A percentile compares a stretch with the other conserved stretches of the same genome.
Evolutionary conservation across 2,329 filamentous ascomycete species (phyloP).

Genomic region (Sarocladium brachiariae): DNA sequence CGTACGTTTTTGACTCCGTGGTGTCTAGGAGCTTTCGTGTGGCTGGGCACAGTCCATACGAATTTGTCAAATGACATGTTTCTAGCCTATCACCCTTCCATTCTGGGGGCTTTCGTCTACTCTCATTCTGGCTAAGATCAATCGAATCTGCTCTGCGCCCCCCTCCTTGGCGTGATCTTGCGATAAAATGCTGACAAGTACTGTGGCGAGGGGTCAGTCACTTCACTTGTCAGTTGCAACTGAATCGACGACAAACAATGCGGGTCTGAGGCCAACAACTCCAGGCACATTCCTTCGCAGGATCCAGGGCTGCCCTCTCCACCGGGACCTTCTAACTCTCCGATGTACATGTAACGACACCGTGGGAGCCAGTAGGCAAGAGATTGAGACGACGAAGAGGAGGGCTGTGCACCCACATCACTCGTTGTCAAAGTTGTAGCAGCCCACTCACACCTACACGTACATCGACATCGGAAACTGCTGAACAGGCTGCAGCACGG

Average conservation of each 20-base stretch:
- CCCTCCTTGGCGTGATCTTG: not conserved
- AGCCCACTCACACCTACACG: constrained; percentile 4
- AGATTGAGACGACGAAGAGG: not conserved
- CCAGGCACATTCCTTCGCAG: not conserved
- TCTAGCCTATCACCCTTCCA: too few relatives aligned
- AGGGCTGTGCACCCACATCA: not conserved
- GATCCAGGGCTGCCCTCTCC: not conserved
- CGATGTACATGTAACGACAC: not conserved
- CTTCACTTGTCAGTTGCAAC: too few relatives aligned
- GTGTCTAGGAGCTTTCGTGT: not conserved
- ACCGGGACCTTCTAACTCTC: not conserved
- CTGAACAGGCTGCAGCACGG: constrained; percentile 1
- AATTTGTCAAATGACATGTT: too few relatives aligned
- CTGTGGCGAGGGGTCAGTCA: too few relatives aligned
- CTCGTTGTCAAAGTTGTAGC: not conserved
- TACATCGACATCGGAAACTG: constrained; percentile 7
- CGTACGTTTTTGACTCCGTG: constrained; percentile 2
- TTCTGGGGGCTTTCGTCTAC: not conserved
- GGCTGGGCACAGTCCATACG: not conserved
- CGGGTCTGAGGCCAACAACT: not conserved
- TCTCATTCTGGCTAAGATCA: not conserved
- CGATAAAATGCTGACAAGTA: too few relatives aligned
- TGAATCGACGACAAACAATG: too few relatives aligned
- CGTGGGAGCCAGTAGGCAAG: not conserved
- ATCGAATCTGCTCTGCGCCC: not conserved